A percentile compares a stretch with the other conserved stretches of the same genome.
These are phyloP conservation scores for Cryptomeria japonica DNA, from an alignment of 75 land plant species.

Conservation along the genomic window DNA sequence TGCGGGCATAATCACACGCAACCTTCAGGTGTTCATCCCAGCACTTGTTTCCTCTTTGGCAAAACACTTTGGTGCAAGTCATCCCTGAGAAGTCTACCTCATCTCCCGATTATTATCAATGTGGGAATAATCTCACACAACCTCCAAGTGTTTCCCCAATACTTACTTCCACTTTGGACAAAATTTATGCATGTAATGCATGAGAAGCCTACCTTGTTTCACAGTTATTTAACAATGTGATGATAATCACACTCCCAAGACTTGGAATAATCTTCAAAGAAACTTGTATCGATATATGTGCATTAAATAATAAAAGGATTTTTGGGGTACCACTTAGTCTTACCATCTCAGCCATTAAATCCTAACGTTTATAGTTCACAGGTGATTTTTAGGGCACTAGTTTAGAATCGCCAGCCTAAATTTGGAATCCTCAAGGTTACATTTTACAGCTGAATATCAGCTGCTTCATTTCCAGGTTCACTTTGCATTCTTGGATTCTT, in stretches of 20 bases:
- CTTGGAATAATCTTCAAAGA: not conserved
- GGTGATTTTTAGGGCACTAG: not conserved
- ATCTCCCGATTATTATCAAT: too few relatives aligned
- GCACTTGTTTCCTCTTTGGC: too few relatives aligned
- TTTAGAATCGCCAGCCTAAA: not conserved
- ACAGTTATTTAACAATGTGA: not conserved
- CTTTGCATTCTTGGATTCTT: not conserved
- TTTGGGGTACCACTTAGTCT: too few relatives aligned
- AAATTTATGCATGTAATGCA: not conserved
- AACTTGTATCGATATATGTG: not conserved
- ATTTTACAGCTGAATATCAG: not conserved
- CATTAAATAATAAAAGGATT: not conserved
- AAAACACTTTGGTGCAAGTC: too few relatives aligned
- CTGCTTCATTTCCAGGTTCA: not conserved
- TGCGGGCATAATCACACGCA: not conserved
- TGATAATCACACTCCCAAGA: not conserved
- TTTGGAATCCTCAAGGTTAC: not conserved
- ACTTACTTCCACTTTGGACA: not conserved
- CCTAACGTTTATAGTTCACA: too few relatives aligned
- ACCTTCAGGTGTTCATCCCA: too few relatives aligned
- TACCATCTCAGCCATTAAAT: too few relatives aligned
- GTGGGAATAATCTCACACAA: not conserved
- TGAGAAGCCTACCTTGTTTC: not conserved
- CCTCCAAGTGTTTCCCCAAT: not conserved
- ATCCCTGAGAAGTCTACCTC: too few relatives aligned